Conservation (phyloP, 2,329 filamentous ascomycete species). For the Didymellaceae sp. region DNA sequence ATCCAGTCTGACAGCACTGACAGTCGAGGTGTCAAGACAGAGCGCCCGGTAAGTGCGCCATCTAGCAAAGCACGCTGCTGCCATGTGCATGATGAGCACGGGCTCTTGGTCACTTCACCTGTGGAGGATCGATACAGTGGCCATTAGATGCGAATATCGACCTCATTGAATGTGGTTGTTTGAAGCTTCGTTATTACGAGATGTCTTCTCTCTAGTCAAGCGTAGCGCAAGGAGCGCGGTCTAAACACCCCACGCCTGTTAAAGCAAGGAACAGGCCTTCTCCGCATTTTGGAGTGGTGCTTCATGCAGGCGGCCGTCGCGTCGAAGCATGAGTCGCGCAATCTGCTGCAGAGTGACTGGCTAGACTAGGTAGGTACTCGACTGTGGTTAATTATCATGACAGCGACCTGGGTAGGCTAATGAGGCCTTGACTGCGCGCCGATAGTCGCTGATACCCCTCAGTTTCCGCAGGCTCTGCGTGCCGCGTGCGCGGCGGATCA, state of each 20-base stretch:
- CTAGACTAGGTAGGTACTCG: background rate
- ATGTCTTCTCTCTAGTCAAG: conserved; percentile 3
- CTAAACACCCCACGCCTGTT: conserved; percentile 1
- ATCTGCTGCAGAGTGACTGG: conserved; percentile 1
- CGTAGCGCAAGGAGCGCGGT: background rate
- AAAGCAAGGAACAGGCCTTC: conserved; percentile 5
- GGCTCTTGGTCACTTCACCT: background rate
- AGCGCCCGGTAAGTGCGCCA: background rate
- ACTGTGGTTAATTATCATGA: too few relatives aligned
- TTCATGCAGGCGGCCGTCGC: conserved; percentile 1
- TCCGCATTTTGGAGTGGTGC: conserved; percentile 8
- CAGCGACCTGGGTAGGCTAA: too few relatives aligned
- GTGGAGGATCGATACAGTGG: background rate
- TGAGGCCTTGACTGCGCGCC: background rate
- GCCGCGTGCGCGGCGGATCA: background rate
- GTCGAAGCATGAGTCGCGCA: conserved; percentile 1
- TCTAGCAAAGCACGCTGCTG: background rate
- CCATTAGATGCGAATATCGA: background rate
- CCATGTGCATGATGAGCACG: background rate
- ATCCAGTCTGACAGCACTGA: background rate
- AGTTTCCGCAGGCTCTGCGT: background rate
- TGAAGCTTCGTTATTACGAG: conserved; percentile 14
- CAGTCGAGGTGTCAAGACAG: background rate
- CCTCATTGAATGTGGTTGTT: background rate
- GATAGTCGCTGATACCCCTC: background rate